phyloP scores from a whole-genome alignment of 2,329 filamentous ascomycete species.

The Sporothrix brasiliensis region DNA sequence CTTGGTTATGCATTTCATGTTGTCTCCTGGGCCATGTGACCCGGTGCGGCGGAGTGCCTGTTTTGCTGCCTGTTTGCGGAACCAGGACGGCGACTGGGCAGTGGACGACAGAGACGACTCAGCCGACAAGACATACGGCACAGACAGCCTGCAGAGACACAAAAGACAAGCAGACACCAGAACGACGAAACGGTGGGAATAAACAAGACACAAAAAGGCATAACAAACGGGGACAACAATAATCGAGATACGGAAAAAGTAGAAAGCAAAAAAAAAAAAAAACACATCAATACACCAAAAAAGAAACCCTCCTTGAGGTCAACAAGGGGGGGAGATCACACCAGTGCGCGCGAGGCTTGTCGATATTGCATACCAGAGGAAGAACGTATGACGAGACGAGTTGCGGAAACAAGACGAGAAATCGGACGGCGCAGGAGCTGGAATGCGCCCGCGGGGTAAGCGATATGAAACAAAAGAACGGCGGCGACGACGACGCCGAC shows the following conservation, averaged over 20 bases:
- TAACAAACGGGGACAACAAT: not conserved
- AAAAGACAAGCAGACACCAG: not conserved
- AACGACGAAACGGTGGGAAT: not conserved
- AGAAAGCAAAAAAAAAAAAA: not conserved
- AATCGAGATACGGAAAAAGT: not conserved
- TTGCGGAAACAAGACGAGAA: not conserved
- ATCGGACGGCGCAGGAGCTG: not conserved
- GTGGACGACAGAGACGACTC: not conserved
- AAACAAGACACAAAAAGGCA: conserved; percentile 9
- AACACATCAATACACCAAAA: not conserved
- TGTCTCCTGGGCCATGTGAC: conserved; percentile 12
- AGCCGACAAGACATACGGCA: not conserved
- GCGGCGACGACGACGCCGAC: too few species aligned
- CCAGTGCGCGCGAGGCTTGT: conserved; percentile 13
- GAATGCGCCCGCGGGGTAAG: conserved; percentile 29
- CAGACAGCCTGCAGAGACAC: not conserved
- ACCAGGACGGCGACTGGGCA: not conserved
- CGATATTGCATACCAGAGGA: conserved; percentile 27
- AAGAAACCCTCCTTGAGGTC: too few species aligned
- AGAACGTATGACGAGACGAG: not conserved
- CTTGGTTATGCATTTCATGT: not conserved
- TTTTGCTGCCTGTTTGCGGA: not conserved
- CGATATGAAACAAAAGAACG: conserved; percentile 16
- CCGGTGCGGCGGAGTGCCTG: conserved; percentile 12
- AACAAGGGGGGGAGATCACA: not conserved